Evolutionary conservation across 805 yeast species (phyloP), one percentile per base, ranked within the genome.

Genomic region (Lachancea waltii): DNA sequence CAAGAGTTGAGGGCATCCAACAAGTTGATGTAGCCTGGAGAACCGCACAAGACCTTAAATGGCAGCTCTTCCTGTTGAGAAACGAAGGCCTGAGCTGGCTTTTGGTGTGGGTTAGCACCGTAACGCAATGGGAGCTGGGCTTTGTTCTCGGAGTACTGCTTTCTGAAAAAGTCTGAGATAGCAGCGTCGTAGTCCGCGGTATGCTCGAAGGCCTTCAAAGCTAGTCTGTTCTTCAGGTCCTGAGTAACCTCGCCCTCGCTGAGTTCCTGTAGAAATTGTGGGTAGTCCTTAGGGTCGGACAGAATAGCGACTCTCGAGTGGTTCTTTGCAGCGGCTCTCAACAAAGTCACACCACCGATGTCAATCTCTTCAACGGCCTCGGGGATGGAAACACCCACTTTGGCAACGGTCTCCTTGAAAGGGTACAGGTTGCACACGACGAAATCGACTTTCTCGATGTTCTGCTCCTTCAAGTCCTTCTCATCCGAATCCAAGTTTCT

Each of bases 291-390:
- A 49, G 98, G 98, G 68, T 92, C 98, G 21, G 95, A 84, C 56
- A 92, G 72, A 49, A 92, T 89, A 45, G 96, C 85, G 42, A 92
- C 98, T 68, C 98, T 80, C 46, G 92, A 72, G 66, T 92, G 98
- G 70, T 92, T 92, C 72, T 92, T 92, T 48, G 98, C 98, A 44
- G 98, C 98, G 33, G 98, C 98, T 68, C 98, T 81, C 62, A 92
- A 73, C 49, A 92, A 72, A 31, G 98, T 92, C 44, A 92, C 98
- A 63, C 98, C 94, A 56, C 98, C 98, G 60, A 92, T 92, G 62
- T 92, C 98, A 54, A 92, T 81, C 67, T 92, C 97, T 71, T 92
- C 98, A 38, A 92, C 97, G 15, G 98, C 98, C 71, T 92, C 98
- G 26, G 79, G 89, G 49, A 92, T 78, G 30, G 97, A 92, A 48